These are phyloP conservation scores for Colletotrichum sp. DNA, from an alignment of 2,329 filamentous ascomycete genomes.

Conservation along the genomic window DNA sequence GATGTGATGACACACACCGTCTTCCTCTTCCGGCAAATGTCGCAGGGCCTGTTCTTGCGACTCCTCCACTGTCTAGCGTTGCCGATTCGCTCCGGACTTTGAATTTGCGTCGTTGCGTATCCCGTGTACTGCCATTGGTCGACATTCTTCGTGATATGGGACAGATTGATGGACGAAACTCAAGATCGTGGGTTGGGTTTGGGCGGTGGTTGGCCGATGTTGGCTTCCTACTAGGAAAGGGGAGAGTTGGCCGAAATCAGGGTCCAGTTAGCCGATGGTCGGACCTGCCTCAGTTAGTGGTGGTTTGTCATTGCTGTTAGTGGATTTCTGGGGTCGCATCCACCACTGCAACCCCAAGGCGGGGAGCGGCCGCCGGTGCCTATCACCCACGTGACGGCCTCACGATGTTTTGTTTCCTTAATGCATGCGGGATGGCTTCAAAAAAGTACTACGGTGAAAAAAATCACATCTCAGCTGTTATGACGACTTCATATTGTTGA, in stretches of 20 bases:
- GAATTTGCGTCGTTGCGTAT: slow-evolving; percentile 35
- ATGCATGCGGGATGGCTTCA: accelerated
- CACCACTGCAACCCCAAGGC: neutral
- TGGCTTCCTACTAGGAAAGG: too few relatives aligned
- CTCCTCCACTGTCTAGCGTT: slow-evolving; percentile 42
- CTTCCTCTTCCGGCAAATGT: slow-evolving; percentile 48
- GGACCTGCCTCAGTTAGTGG: neutral
- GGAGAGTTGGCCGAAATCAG: neutral
- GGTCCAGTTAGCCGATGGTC: neutral
- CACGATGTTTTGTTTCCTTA: neutral
- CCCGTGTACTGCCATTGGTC: neutral
- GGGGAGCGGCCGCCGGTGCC: neutral
- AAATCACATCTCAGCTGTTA: neutral
- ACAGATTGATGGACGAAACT: neutral
- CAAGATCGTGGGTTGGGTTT: neutral
- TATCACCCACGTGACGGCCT: neutral
- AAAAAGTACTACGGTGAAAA: accelerated
- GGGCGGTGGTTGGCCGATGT: neutral
- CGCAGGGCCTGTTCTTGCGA: slow-evolving; percentile 51
- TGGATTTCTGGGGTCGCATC: neutral
- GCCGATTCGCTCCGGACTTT: slow-evolving; percentile 45
- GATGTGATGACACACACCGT: slow-evolving; percentile 50
- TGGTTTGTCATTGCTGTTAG: neutral
- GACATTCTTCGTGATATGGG: neutral
- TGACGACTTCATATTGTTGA: accelerated